Evolutionary conservation across 2,329 filamentous ascomycete genomes (phyloP).

Genomic region (Mycogone perniciosa): DNA sequence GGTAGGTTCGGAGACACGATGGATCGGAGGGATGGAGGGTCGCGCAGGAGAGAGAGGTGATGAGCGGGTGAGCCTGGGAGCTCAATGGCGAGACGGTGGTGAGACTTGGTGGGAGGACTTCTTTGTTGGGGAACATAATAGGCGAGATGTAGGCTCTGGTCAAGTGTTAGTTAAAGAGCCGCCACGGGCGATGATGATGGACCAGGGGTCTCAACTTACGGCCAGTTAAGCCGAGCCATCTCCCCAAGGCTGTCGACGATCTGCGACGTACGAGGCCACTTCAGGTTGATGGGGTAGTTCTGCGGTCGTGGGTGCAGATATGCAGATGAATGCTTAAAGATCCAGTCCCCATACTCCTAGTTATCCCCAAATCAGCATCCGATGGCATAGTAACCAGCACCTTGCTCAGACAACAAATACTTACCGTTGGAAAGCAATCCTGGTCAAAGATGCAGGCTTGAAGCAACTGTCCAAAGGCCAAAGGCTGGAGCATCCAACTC

Average conservation of each 20-base stretch:
- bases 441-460: constrained; percentile 72
- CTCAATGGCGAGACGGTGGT: constrained; percentile 68
- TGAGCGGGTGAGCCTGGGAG: constrained; percentile 77
- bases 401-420: constrained; percentile 16
- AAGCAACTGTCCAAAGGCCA: constrained; percentile 69
- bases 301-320: constrained; percentile 72
- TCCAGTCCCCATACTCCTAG: constrained; percentile 34
- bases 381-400: neutral
- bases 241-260: constrained; percentile 75
- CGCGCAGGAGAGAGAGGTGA: constrained; percentile 80
- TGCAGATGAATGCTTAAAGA: constrained; percentile 66
- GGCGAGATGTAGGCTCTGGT: constrained; percentile 70
- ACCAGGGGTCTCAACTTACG: constrained; percentile 46
- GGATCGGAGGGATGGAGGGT: constrained; percentile 82
- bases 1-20: constrained; percentile 78
- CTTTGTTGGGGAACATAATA: constrained; percentile 71
- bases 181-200: neutral
- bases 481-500: constrained; percentile 73
- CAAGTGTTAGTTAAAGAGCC: neutral
- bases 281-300: constrained; percentile 57
- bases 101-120: constrained; percentile 61
- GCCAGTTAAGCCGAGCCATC: constrained; percentile 79
- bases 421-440: constrained; percentile 61
- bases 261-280: constrained; percentile 70
- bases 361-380: neutral